Conservation (phyloP, 441 rosid genomes). For the Pelargonium australe region DNA sequence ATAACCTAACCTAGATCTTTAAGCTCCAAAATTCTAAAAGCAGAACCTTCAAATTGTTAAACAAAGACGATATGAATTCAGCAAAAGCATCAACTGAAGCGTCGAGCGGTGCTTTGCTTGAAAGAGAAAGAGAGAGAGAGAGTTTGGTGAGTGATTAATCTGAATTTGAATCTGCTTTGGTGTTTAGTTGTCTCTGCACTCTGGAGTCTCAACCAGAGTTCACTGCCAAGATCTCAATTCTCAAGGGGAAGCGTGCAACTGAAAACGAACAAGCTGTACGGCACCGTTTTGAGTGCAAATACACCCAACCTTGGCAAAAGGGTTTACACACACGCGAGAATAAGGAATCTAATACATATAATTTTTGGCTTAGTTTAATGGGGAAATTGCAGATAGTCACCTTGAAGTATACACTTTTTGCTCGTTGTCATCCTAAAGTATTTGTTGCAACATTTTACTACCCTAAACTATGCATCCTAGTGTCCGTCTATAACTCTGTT, state of each 20-base stretch:
- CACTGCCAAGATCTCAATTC: neutral
- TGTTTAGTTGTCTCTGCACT: conserved; percentile 1
- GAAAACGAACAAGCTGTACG: neutral
- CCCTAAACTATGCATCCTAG: no score
- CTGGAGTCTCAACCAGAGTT: neutral
- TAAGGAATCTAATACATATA: no score
- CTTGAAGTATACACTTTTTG: no score
- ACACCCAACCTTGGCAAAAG: no score
- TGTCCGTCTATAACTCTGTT: no score
- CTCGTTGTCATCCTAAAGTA: no score
- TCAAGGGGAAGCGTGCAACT: neutral
- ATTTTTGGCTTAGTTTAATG: no score
- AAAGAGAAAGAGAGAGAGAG: neutral
- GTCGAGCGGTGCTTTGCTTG: no score
- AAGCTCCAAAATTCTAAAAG: neutral
- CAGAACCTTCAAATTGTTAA: neutral
- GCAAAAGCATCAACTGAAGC: neutral
- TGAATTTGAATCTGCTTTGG: neutral
- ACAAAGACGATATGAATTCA: neutral
- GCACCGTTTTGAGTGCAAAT: neutral
- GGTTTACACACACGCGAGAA: no score
- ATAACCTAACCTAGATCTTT: neutral
- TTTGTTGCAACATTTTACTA: no score
- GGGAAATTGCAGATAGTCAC: no score
- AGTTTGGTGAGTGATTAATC: neutral